These are phyloP conservation scores for Aspergillus carbonarius DNA, from an alignment of 2,329 filamentous ascomycete genomes.

Conservation along the genomic window DNA sequence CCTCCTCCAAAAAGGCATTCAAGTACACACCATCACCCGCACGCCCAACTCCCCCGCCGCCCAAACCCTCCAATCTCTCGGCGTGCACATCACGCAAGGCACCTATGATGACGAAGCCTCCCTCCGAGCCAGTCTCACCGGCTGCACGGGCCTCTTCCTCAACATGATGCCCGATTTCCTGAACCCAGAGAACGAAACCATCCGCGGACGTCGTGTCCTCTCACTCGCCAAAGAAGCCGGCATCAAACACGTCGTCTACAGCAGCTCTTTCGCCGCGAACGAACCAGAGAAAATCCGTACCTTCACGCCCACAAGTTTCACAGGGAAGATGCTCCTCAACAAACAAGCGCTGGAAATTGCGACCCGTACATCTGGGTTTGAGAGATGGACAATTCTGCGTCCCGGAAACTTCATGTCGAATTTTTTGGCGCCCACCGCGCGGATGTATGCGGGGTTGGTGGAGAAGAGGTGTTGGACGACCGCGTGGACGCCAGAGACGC, in stretches of 20 bases:
- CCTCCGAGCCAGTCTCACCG: conserved; percentile 28
- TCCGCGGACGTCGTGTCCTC: conserved; percentile 28
- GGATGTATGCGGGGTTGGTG: conserved; percentile 42
- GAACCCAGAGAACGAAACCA: conserved; percentile 17
- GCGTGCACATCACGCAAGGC: conserved; percentile 32
- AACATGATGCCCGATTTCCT: conserved; percentile 11
- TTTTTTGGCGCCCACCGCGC: conserved; percentile 45
- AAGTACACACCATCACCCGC: conserved; percentile 35
- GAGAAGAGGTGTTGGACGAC: conserved; percentile 41
- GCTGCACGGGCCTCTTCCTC: conserved; percentile 33
- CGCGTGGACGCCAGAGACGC: conserved; percentile 35
- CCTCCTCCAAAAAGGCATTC: conserved; percentile 26
- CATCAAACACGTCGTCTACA: conserved; percentile 34
- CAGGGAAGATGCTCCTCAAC: conserved; percentile 32
- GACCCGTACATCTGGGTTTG: conserved; percentile 39
- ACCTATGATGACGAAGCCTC: conserved; percentile 30
- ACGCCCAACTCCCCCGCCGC: conserved; percentile 27
- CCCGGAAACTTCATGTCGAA: conserved; percentile 56
- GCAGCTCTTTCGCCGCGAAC: conserved; percentile 29
- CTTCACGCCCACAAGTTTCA: conserved; percentile 29
- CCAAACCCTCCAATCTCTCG: conserved; percentile 27
- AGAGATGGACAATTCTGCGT: conserved; percentile 51
- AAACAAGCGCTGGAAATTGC: conserved; percentile 48
- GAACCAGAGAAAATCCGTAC: conserved; percentile 27
- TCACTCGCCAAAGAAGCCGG: conserved; percentile 28